Evolutionary conservation across 129 eudicot species (phyloP).

Genomic region (Chrysanthemum lavandulifolium): DNA sequence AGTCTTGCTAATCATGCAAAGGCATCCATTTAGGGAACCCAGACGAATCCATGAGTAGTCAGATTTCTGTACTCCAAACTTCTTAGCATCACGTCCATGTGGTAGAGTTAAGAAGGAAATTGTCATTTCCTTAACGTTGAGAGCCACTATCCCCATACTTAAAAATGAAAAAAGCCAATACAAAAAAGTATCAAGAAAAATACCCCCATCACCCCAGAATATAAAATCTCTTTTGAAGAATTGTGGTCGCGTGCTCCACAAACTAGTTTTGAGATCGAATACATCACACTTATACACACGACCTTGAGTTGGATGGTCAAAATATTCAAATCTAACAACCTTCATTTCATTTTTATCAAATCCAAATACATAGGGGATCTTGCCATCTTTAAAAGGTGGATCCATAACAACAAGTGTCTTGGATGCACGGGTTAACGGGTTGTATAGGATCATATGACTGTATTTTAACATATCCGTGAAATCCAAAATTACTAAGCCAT

Average conservation of each 20-base stretch:
- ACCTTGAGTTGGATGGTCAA: neutral
- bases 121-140: slow-evolving; percentile 9
- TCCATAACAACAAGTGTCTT: slow-evolving; percentile 2
- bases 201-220: neutral
- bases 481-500: neutral
- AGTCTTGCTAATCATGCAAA: neutral
- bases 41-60: neutral
- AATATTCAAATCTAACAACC: neutral
- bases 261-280: slow-evolving; percentile 11
- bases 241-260: neutral
- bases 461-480: neutral
- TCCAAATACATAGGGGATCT: neutral
- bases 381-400: neutral
- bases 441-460: slow-evolving; percentile 19
- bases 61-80: too few relatives aligned
- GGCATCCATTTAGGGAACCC: slow-evolving; percentile 11
- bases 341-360: neutral
- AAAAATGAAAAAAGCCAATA: neutral
- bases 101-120: neutral
- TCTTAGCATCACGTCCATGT: neutral
- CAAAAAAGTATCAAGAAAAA: slow-evolving; percentile 13
- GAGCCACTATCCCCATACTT: neutral
- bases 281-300: neutral
- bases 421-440: slow-evolving; percentile 15
- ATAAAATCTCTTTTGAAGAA: neutral